Evolutionary conservation across 768 basidiomycete species (phyloP).

Genomic region (Cyclocybe aegerita): DNA sequence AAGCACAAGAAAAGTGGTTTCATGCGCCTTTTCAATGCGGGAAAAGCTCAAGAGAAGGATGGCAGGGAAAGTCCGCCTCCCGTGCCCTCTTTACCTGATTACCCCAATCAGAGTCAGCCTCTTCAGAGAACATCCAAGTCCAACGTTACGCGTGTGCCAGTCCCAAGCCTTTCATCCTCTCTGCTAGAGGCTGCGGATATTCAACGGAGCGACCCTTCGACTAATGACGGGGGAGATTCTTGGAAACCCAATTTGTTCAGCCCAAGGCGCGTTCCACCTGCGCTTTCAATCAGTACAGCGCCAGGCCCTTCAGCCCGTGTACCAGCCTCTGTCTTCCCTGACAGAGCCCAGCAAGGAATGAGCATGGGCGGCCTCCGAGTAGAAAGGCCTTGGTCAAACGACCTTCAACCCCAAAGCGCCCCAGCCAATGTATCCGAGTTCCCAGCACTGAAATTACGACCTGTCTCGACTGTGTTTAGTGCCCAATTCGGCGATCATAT

Average conservation of each 20-base stretch:
- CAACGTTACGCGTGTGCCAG: constrained; percentile 37
- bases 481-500: constrained; percentile 60
- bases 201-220: constrained; percentile 8
- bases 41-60: constrained; percentile 47
- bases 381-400: constrained; percentile 25
- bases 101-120: constrained; percentile 14
- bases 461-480: constrained; percentile 76
- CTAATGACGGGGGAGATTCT: constrained; percentile 2
- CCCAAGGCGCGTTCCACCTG: constrained; percentile 36
- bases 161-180: constrained; percentile 39
- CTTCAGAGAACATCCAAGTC: constrained; percentile 30
- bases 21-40: constrained; percentile 70
- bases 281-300: constrained; percentile 42
- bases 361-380: constrained; percentile 19
- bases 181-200: constrained; percentile 23
- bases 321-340: constrained; percentile 19
- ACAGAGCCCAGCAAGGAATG: constrained; percentile 21
- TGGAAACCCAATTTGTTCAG: constrained; percentile 14
- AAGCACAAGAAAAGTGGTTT: constrained; percentile 83
- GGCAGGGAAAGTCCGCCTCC: constrained; percentile 51
- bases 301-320: constrained; percentile 19
- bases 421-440: constrained; percentile 66
- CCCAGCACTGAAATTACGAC: constrained; percentile 66
- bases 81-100: constrained; percentile 49
- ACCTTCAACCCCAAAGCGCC: constrained; percentile 52